Base-by-base conservation (phyloP, 176 grass and related monocot genomes). In the Oropetium thomaeum region DNA sequence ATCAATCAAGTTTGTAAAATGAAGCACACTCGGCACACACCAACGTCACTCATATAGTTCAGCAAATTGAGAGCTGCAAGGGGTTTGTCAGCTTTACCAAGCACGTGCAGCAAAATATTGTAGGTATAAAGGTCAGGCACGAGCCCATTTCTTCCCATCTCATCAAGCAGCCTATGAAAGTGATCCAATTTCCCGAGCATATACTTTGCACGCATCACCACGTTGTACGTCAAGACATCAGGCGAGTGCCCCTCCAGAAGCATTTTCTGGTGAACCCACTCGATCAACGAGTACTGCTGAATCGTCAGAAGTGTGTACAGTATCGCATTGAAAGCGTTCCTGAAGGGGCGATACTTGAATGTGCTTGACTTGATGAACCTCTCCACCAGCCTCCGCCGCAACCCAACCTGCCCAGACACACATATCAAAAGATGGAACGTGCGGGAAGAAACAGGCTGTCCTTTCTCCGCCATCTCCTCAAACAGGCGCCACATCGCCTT, bases 1-100 rank as follows among this genome's bases (percentile, higher is more conserved):
- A 64, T 98, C 91, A 7, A 98, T 94, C 86, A 98, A 79, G 61
- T 93, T 94, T 49, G 95, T 98, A 75, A 98, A 98, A 93, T 94
- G 91, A 29, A 98, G 91, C 40, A 94, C 88, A 89, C 54, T 93
- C 0, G 95, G 91, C 52, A 80, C 52, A 73, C 86, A 94, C 15
- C 90, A 58, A 92, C 83, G 83, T 98, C 89, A 45, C 76, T 82
- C 95, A 97, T 97, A 80, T 97, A 89, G 79, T 92, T 93, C 43
- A 97, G 74, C 75, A 97, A 82, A 84, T 97, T 93, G 67, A 93
- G 88, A 77, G 91, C 95, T 40, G 95, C 91, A 53, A 93, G 82
- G 19, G 95, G 90, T 57, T 97, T 97, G 65, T 97, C 86, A 71
- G 91, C 91, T 89, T 89, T 97, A 40, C 91, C 90, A 63, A 97